These are phyloP conservation scores for Cercophora sp. DNA, from an alignment of 495 filamentous ascomycete genomes.

Conservation along the genomic window DNA sequence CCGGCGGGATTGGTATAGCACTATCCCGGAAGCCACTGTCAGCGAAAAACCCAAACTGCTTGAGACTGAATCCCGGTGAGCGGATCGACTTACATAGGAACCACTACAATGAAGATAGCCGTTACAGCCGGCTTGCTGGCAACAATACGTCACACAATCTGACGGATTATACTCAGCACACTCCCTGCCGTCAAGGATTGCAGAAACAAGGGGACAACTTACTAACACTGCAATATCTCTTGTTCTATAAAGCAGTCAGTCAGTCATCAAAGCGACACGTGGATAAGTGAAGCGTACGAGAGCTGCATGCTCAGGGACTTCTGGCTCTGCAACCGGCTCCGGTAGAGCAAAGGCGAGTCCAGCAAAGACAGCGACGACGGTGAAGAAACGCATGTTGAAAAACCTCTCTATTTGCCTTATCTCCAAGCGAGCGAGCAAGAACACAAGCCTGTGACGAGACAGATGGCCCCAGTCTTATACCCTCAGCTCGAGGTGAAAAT, in stretches of 20 bases:
- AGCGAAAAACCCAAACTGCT: neutral
- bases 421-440: neutral
- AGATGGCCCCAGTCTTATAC: too few relatives aligned
- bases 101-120: slow-evolving; percentile 2
- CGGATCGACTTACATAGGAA: neutral
- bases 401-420: neutral
- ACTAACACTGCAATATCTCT: slow-evolving; percentile 2
- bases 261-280: neutral
- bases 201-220: neutral
- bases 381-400: neutral
- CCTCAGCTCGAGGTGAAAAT: too few relatives aligned
- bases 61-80: too few relatives aligned
- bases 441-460: neutral
- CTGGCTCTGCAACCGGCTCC: neutral
- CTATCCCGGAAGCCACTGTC: neutral
- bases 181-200: neutral
- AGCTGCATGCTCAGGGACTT: neutral
- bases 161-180: neutral
- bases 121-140: neutral
- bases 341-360: neutral
- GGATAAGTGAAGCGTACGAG: too few relatives aligned
- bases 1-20: slow-evolving; percentile 1
- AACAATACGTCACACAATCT: slow-evolving; percentile 1
- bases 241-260: neutral
- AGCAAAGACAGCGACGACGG: neutral